Conservation (phyloP, 331 rosid species). For the Erythrophleum ivorense region DNA sequence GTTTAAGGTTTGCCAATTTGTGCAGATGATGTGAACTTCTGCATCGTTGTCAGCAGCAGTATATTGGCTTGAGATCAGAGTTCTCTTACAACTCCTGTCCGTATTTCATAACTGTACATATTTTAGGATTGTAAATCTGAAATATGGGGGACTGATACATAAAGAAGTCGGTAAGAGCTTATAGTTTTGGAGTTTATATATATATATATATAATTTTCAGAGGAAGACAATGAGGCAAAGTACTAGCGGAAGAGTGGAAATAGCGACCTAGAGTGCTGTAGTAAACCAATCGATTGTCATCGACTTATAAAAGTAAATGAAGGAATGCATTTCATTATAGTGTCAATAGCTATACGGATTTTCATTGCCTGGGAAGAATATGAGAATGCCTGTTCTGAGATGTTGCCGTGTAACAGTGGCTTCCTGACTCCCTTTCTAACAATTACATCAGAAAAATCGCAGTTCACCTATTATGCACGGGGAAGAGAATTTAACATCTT, state of each 20-base stretch:
- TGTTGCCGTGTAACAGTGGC: constrained; percentile 12
- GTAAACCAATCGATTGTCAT: constrained; percentile 24
- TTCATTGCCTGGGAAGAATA: constrained; percentile 21
- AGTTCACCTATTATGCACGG: background rate
- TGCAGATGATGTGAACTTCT: constrained; percentile 56
- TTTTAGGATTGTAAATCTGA: constrained; percentile 58
- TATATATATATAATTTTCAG: constrained; percentile 17
- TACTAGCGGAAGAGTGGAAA: constrained; percentile 35
- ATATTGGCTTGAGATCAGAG: constrained; percentile 41
- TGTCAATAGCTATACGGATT: constrained; percentile 34
- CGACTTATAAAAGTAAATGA: constrained; percentile 12
- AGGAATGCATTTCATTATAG: constrained; percentile 22
- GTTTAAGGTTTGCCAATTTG: constrained; percentile 38
- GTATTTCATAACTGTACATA: constrained; percentile 60
- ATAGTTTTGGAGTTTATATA: constrained; percentile 5
- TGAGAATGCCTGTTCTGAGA: constrained; percentile 30
- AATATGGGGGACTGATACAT: constrained; percentile 40
- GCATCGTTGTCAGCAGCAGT: constrained; percentile 28
- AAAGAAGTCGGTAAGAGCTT: constrained; percentile 50
- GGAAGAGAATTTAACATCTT: background rate
- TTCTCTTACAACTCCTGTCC: constrained; percentile 41
- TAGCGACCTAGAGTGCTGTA: constrained; percentile 18
- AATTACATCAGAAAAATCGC: no score
- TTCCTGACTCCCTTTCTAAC: background rate
- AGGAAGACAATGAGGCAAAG: constrained; percentile 38